These are phyloP conservation scores for Wallacemonas sp. DNA, from an alignment of 208 protist genomes.

Conservation along the genomic window DNA sequence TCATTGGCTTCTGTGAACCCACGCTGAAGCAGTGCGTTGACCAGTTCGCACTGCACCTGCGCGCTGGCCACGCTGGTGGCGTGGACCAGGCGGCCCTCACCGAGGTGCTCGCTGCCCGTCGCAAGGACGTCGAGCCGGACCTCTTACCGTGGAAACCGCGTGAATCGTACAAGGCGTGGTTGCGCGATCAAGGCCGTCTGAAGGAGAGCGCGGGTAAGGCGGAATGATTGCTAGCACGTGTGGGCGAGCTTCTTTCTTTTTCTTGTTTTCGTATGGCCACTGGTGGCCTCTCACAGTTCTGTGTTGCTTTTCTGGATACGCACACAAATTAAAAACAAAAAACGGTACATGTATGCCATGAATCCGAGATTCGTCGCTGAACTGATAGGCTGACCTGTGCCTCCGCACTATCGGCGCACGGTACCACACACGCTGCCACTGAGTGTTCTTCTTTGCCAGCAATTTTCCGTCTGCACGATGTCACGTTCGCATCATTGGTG, in stretches of 20 bases:
- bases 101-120: constrained; percentile 42
- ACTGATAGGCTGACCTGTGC: too few species aligned
- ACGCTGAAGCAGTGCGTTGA: constrained; percentile 82
- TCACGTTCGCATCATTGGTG: too few species aligned
- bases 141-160: constrained; percentile 75
- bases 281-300: too few species aligned
- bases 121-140: constrained; percentile 53
- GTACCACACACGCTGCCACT: too few species aligned
- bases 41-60: constrained; percentile 50
- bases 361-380: too few species aligned
- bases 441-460: too few species aligned
- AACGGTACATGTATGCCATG: not conserved
- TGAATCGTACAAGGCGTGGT: constrained; percentile 69
- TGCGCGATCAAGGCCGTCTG: constrained; percentile 54
- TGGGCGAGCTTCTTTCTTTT: too few species aligned
- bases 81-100: constrained; percentile 31
- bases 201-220: not conserved
- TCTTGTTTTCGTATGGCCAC: too few species aligned
- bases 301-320: too few species aligned
- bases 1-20: constrained; percentile 88
- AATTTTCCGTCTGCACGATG: too few species aligned
- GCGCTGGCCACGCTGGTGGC: constrained; percentile 44
- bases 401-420: too few species aligned
- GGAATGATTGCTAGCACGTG: too few species aligned
- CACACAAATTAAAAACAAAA: constrained; percentile 6